Evolutionary conservation across 2,329 filamentous ascomycete genomes (phyloP), one percentile per base, ranked within the genome.

Genomic region (Epichloe sylvatica): DNA sequence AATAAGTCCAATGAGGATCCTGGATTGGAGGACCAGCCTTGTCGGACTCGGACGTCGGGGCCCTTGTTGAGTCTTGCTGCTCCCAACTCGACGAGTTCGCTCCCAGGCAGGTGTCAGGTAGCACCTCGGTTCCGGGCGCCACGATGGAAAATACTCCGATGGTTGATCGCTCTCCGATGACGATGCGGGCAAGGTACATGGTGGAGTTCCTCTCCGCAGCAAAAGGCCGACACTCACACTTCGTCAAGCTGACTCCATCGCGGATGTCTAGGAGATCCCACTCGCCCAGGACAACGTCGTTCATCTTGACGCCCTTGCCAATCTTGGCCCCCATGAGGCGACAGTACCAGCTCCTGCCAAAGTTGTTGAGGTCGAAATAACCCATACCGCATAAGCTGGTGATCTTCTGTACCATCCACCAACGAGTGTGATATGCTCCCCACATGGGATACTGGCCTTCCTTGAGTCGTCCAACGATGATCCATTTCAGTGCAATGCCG

Each of bases 401-500:
- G 17, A 70, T 69, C 61, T 78, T 79, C 57, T 78, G 71, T 2
- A 71, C 69, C 49, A 79, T 55, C 76, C 76, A 80, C 76, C 76
- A 80, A 13, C 74, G 67, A 0, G 73, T 78, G 57, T 79, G 76
- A 55, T 78, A 79, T 0, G 59, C 50, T 3, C 74, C 75, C 76
- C 76, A 80, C 76, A 80, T 80, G 3, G 76, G 75, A 54, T 74
- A 78, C 2, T 76, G 58, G 0, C 76, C 76, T 55, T 75, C 68
- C 34, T 63, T 65, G 56, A 76, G 72, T 1, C 68, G 67, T 9
- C 76, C 76, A 38, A 79, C 72, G 49, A 79, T 64, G 12, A 73
- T 44, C 76, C 76, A 79, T 58, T 79, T 79, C 47, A 68, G 64
- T 3, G 62, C 38, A 23, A 79, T 75, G 17, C 69, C 74, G 35